Conservation (phyloP, 768 basidiomycete species). For the Candolleomyces efflorescens region DNA sequence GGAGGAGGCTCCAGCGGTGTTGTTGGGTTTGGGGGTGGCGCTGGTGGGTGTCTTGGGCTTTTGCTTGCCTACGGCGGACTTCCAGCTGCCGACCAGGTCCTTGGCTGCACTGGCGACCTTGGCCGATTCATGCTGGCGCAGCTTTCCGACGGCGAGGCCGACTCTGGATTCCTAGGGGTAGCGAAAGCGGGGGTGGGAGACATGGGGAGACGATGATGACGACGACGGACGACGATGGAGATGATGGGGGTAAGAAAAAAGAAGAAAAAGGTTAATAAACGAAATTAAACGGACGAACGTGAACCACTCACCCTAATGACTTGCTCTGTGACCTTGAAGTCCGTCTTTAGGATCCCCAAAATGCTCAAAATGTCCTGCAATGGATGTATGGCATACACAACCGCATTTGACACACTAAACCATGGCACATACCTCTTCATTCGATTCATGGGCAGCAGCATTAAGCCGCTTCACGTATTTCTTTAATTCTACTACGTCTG, state of each 20-base stretch:
- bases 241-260: constrained; percentile 10
- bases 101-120: constrained; percentile 81
- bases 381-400: background rate
- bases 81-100: constrained; percentile 91
- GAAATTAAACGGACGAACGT: constrained; percentile 25
- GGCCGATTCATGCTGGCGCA: constrained; percentile 68
- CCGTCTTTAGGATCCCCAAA: constrained; percentile 58
- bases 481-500: constrained; percentile 58
- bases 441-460: constrained; percentile 38
- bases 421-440: constrained; percentile 22
- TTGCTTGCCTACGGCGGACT: constrained; percentile 72
- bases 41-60: constrained; percentile 1
- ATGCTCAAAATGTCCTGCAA: constrained; percentile 62
- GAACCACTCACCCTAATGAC: constrained; percentile 65
- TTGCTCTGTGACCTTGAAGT: constrained; percentile 65
- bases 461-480: constrained; percentile 79
- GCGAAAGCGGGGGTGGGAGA: constrained; percentile 10
- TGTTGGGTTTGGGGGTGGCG: background rate
- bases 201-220: too few species aligned
- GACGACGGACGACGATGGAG: background rate
- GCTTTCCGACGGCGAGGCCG: constrained; percentile 88
- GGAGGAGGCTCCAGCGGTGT: background rate
- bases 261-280: constrained; percentile 16
- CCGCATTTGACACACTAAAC: constrained; percentile 20
- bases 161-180: constrained; percentile 78